Evolutionary conservation across 345 rosid species (phyloP).

Genomic region (Abelmoschus esculentus): DNA sequence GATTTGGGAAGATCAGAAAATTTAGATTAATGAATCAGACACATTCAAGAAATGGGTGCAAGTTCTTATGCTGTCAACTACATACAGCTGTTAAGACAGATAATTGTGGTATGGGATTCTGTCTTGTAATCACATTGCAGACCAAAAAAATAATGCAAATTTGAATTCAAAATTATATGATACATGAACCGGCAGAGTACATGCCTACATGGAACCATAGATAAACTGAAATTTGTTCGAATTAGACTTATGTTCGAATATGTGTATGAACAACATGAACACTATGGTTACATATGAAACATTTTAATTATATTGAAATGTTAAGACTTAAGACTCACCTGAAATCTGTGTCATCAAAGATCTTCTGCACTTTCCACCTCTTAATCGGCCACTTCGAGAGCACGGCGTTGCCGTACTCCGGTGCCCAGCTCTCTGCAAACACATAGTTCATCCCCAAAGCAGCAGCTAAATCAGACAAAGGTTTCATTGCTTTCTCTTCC

Average conservation of each 20-base stretch:
- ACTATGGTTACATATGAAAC: no score
- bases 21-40: background rate
- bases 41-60: background rate
- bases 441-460: slow-evolving; percentile 82
- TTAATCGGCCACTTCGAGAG: slow-evolving; percentile 86
- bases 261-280: no score
- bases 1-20: background rate
- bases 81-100: slow-evolving; percentile 20
- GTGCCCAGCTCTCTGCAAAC: slow-evolving; percentile 99
- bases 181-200: background rate
- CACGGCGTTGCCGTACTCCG: slow-evolving; percentile 93
- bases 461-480: slow-evolving; percentile 82
- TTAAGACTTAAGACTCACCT: slow-evolving; percentile 29
- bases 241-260: no score
- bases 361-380: slow-evolving; percentile 56
- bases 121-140: background rate
- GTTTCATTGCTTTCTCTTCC: slow-evolving; percentile 83
- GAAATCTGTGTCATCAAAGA: slow-evolving; percentile 87
- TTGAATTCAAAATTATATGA: background rate
- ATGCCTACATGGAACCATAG: background rate
- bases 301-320: no score
- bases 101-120: no score
- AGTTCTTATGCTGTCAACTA: background rate
- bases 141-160: background rate
- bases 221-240: background rate